Evolutionary conservation across 108 stramenopile genomes (phyloP), one percentile per base, ranked within the genome.

Genomic region (Fragilaria radians): DNA sequence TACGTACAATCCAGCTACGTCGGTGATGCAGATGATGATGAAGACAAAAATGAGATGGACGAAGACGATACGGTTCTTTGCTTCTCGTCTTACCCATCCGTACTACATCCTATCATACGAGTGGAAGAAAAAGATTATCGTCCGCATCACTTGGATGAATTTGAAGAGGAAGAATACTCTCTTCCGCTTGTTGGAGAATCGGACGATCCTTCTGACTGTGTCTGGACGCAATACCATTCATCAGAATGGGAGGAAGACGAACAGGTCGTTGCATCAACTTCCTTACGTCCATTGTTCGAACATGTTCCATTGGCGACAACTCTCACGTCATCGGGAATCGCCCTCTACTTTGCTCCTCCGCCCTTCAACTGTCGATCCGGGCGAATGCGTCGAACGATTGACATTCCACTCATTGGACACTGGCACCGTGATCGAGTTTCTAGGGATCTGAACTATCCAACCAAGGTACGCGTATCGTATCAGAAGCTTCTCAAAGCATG

Each of bases 401-500:
- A 99, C 67, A 88, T 99, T 28, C 97, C 95, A 21, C 83, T 98
- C 31, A 97, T 98, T 56, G 89, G 91, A 25, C 88, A 94, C 58
- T 99, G 98, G 98, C 81, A 77, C 47, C 85, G 82, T 50, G 90
- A 91, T 57, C 80, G 90, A 30, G 86, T 91, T 18, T 86, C 86
- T 11, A 77, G 86, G 34, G 86, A 91, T 66, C 42, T 84, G 57
- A 95, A 95, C 47, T 94, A 97, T 77, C 98, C 98, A 1, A 94
- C 93, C 50, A 99, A 99, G 82, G 99, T 98, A 57, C 85, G 97
- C 17, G 97, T 97, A 7, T 95, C 93, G 22, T 99, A 99, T 68
- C 99, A 99, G 76, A 97, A 98, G 79, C 85, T 99, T 0, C 74
- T 99, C 26, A 99, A 99, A 85, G 80, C 86, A 45, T 98, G 96